phyloP scores from a whole-genome alignment of 1,139 yeast genomes.

The Yamadazyma atlantica region DNA sequence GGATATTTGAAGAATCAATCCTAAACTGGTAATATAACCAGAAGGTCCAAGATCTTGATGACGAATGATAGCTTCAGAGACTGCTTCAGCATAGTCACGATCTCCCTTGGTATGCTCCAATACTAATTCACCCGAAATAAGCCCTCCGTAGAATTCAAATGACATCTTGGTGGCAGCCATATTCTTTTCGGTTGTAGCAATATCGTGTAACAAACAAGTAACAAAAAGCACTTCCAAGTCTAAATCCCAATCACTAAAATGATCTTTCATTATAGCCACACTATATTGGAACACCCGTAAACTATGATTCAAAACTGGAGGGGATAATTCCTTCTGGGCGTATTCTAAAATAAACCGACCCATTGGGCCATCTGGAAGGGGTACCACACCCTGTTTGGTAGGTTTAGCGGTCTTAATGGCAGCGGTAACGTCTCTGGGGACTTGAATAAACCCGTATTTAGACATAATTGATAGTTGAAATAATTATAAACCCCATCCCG shows the following conservation, averaged over 20 bases:
- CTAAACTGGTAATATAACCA: constrained; percentile 38
- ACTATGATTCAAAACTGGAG: constrained; percentile 30
- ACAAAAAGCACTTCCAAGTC: constrained; percentile 30
- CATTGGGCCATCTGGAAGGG: too few relatives aligned
- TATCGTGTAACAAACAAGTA: constrained; percentile 37
- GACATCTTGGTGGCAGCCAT: constrained; percentile 38
- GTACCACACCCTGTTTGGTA: constrained; percentile 25
- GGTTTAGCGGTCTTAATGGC: constrained; percentile 29
- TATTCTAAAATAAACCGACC: constrained; percentile 23
- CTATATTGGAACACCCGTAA: constrained; percentile 35
- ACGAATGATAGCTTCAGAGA: constrained; percentile 37
- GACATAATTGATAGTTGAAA: constrained; percentile 28
- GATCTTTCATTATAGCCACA: constrained; percentile 35
- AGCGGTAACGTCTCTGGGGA: constrained; percentile 27
- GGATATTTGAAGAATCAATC: constrained; percentile 34
- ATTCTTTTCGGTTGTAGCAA: constrained; percentile 36
- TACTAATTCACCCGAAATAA: constrained; percentile 30
- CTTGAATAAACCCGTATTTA: constrained; percentile 32
- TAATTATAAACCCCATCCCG: too few relatives aligned
- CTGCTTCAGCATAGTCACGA: constrained; percentile 37
- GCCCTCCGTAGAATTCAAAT: constrained; percentile 39
- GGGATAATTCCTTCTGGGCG: constrained; percentile 26
- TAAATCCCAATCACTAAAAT: constrained; percentile 36
- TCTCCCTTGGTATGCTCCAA: constrained; percentile 23
- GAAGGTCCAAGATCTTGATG: constrained; percentile 38